These are phyloP conservation scores for Candida coleopterorum DNA, from an alignment of 805 yeast species.

Conservation along the genomic window DNA sequence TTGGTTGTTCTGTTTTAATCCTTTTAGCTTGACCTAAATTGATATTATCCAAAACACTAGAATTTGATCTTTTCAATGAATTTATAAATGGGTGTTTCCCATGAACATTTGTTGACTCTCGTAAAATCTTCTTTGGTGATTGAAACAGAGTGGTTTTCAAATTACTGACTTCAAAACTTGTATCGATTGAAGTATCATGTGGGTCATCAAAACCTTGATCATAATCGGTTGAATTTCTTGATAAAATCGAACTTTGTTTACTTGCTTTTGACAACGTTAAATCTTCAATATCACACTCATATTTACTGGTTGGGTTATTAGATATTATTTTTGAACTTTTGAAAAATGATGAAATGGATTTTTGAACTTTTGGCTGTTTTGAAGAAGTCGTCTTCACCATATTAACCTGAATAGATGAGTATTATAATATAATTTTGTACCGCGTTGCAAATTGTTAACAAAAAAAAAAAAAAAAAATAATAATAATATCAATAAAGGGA, in stretches of 20 bases:
- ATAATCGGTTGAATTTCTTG: neutral
- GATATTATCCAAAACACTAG: slow-evolving; percentile 16
- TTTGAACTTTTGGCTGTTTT: slow-evolving; percentile 1
- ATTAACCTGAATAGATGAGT: no score
- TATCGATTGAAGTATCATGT: slow-evolving; percentile 34
- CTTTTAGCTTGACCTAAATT: slow-evolving; percentile 19
- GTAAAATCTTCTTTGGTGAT: neutral
- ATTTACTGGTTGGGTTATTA: neutral
- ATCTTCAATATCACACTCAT: neutral
- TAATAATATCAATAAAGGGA: no score
- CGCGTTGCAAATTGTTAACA: slow-evolving; percentile 1
- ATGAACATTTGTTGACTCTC: slow-evolving; percentile 1
- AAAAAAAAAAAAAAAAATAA: no score
- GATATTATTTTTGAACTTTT: neutral
- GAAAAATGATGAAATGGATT: slow-evolving; percentile 1
- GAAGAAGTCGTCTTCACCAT: neutral
- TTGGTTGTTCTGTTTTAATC: slow-evolving; percentile 9
- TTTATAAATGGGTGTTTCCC: slow-evolving; percentile 1
- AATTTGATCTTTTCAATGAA: slow-evolving; percentile 17
- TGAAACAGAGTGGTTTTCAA: slow-evolving; percentile 26
- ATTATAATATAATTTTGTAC: no score
- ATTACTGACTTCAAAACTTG: slow-evolving; percentile 31
- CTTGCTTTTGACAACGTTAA: neutral
- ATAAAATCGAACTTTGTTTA: slow-evolving; percentile 1
- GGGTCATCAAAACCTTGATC: slow-evolving; percentile 26